Evolutionary conservation across 345 rosid species (phyloP), one percentile per base, ranked within the genome.

Genomic region (Acer saccharum): DNA sequence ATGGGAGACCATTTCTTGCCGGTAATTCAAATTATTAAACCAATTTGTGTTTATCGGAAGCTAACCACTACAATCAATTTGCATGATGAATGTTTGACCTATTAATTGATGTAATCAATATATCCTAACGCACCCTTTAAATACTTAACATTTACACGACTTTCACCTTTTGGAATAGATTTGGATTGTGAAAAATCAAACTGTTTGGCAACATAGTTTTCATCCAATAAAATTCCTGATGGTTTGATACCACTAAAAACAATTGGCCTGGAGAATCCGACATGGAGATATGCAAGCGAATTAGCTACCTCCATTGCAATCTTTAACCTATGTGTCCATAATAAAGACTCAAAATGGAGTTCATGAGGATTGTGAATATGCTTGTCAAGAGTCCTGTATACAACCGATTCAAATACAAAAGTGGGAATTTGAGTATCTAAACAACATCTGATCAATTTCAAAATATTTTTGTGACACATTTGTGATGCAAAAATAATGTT

Each of bases 241-340:
- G 46, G 29, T 6, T 13, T 54, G 17, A 79, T 64, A 11, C 41
- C 13, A 46, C 73, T 64, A 27, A 62, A 55, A 17, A 76, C 20
- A n/a, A 76, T 18, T 1, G 72, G 66, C 65, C 60, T 58, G 9
- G 68, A 29, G 55, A 79, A 68, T 43, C 72, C 64, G 23, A 67
- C 57, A 66, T 75, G 81, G 54, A 75, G 76, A 78, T 73, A 73
- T 0, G 78, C 54, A 27, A 75, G 64, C 1, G 20, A 82, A 57
- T 71, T 32, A 27, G 77, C 81, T 3, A 71, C 16, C 11, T 71
- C 75, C 65, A 39, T 27, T 11, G 78, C 80, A 65, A 79, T 61
- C 43, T 52, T 79, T 20, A 79, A 29, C 50, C 83, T 76, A 2
- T 4, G 44, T 61, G 46, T 69, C 78, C 82, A 61, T 14, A 64